Evolutionary conservation across 345 rosid species (phyloP), one percentile per base, ranked within the genome.

Genomic region (Schrenkiella parvula): DNA sequence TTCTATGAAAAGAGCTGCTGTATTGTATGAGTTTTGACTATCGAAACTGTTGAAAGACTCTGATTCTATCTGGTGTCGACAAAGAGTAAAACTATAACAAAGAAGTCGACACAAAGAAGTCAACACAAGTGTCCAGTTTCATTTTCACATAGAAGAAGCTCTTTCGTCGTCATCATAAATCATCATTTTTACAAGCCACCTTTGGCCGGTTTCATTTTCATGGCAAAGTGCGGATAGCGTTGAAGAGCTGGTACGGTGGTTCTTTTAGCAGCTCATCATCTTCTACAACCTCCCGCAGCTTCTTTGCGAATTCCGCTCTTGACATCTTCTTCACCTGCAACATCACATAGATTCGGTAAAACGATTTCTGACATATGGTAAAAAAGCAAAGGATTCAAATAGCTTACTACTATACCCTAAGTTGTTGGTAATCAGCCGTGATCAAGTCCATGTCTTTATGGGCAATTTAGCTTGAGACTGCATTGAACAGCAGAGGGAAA

Each of bases 401-500:
- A 17, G 35, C 51, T n/a, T 46, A 58, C 0, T 34, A 42, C 13
- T 55, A 19, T 85, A 93, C 98, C 93, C 78, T 83, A 77, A 90
- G 85, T 9, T 59, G 53, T 35, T 79, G 82, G 73, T 88, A 93
- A 23, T 79, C 58, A 47, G 64, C 43, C 38, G 66, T 7, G 42
- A 93, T 71, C 26, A 66, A 26, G 15, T 85, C 87, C 98, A 93
- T 93, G 39, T 85, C 84, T 54, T 69, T 51, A 10, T 47, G 52
- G 8, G 88, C 61, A 67, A 90, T 79, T 73, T 86, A 84, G 51
- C 68, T 81, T 9, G 92, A 79, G 57, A 93, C 87, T 21, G 93
- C 96, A 70, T 84, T 82, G 80, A 93, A 87, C 73, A 93, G 77
- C 83, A 67, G 43, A 12, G 92, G 85, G 58, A 86, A 88, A 71